Percentiles rank a stretch among this genome's conserved stretches.
Conservation (phyloP, 2,329 filamentous ascomycete genomes). For the Aspergillus arachidicola region DNA sequence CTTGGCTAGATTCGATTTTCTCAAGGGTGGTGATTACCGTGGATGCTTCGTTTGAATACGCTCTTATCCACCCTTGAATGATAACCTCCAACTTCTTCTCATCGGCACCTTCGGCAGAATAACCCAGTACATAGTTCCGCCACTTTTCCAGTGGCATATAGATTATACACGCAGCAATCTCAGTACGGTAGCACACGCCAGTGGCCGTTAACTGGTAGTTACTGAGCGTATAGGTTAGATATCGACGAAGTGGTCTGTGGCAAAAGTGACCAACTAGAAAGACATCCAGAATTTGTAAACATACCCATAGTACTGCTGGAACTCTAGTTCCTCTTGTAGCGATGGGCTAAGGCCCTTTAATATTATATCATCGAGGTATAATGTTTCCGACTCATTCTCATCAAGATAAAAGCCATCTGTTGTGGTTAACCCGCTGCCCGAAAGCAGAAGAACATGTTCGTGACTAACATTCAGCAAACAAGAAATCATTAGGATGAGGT, state of each 20-base stretch:
- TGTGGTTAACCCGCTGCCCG: conserved; percentile 3
- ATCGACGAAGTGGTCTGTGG: not conserved
- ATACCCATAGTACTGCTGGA: conserved; percentile 45
- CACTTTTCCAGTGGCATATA: conserved; percentile 44
- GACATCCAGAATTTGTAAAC: conserved; percentile 6
- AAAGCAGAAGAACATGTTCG: not conserved
- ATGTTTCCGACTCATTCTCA: conserved; percentile 41
- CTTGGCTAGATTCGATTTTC: conserved; percentile 1
- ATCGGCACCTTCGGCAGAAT: conserved; percentile 33
- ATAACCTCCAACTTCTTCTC: conserved; percentile 33
- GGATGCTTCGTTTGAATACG: conserved; percentile 39
- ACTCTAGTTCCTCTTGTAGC: conserved; percentile 36
- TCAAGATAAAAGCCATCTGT: conserved; percentile 48
- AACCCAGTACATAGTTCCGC: conserved; percentile 43
- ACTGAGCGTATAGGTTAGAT: conserved; percentile 23
- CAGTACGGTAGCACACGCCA: conserved; percentile 47
- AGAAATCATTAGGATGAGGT: conserved; percentile 46
- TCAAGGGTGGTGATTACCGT: conserved; percentile 29
- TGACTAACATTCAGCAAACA: conserved; percentile 45
- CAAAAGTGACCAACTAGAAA: not conserved
- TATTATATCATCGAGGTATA: conserved; percentile 47
- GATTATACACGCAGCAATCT: conserved; percentile 44
- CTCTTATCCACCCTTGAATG: conserved; percentile 39
- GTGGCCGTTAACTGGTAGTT: conserved; percentile 44
- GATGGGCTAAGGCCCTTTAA: conserved; percentile 33